Base-by-base conservation (phyloP, 139 green algal species). In the Zygnema cylindricum region DNA sequence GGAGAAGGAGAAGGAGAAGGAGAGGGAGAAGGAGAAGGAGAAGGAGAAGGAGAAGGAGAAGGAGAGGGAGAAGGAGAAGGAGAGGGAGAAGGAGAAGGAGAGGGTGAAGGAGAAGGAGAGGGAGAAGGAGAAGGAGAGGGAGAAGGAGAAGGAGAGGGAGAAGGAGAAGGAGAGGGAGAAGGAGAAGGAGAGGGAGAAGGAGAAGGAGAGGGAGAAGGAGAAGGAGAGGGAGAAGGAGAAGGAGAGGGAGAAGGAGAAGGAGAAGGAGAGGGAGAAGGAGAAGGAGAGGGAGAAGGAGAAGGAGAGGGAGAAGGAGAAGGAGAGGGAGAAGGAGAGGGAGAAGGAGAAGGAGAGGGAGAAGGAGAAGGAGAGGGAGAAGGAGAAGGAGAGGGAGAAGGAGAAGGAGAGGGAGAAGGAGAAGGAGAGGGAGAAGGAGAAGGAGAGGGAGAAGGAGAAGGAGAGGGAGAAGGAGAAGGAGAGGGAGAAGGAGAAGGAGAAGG, bases 21-120 rank as follows among this genome's bases (percentile, higher is more conserved):
- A n/a, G n/a, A n/a, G n/a, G n/a, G n/a, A n/a, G n/a, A n/a, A n/a
- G n/a, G n/a, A n/a, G n/a, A 73, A 30, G 57, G n/a, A n/a, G n/a
- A n/a, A n/a, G n/a, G n/a, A n/a, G n/a, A n/a, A n/a, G n/a, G 75
- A 82, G 75, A 25, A 82, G n/a, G 75, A 30, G 73, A 30, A 33
- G 75, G 73, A 33, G 75, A 33, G 73, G 75, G 32, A 25, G 25
- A 69, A 25, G n/a, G 75, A 79, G 75, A 30, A 33, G 30, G 75
- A 30, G 75, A 69, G 75, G 75, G 30, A 33, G 75, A 25, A 55
- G 75, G 75, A 30, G n/a, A n/a, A n/a, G n/a, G n/a, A n/a, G n/a
- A n/a, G n/a, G n/a, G n/a, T n/a, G n/a, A n/a, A n/a, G n/a, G 30
- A 33, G 75, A 30, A 69, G 75, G 75, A 33, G 30, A 33, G 75